A percentile compares a stretch with the other conserved stretches of the same genome.
phyloP scores from a whole-genome alignment of 345 rosid species.

The Pistacia integerrima region DNA sequence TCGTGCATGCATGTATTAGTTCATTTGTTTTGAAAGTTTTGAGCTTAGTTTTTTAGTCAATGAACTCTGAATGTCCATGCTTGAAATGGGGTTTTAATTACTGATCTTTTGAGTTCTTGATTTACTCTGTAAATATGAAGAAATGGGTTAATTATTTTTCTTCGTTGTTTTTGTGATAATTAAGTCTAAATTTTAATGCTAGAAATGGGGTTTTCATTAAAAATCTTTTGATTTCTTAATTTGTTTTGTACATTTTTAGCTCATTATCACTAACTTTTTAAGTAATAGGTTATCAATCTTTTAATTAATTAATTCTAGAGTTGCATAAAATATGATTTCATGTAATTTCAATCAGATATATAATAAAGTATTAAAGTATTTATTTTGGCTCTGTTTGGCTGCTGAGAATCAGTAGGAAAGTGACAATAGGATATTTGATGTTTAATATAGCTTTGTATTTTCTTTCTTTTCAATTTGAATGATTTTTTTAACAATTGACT shows the following conservation, averaged over 20 bases:
- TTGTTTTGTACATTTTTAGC: neutral
- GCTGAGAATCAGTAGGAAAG: slow-evolving; percentile 13
- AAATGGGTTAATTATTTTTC: neutral
- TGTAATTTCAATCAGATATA: neutral
- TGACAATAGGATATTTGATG: neutral
- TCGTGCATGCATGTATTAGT: neutral
- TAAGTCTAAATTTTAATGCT: neutral
- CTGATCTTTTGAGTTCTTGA: neutral
- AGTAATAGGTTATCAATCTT: too few relatives aligned
- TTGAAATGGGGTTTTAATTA: neutral
- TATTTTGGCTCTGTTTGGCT: slow-evolving; percentile 3
- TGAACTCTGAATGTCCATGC: neutral
- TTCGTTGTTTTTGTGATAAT: too few relatives aligned
- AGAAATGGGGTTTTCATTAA: neutral
- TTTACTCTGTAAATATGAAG: neutral
- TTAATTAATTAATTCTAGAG: too few relatives aligned
- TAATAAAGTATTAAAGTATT: too few relatives aligned
- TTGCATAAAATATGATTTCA: neutral
- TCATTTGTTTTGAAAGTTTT: neutral
- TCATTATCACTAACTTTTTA: neutral
- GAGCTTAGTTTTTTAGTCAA: too few relatives aligned
- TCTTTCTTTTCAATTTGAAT: neutral
- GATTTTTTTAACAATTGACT: neutral
- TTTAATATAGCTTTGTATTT: neutral
- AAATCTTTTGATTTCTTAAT: neutral